Conservation (phyloP, 345 rosid species). For the Pistacia atlantica region DNA sequence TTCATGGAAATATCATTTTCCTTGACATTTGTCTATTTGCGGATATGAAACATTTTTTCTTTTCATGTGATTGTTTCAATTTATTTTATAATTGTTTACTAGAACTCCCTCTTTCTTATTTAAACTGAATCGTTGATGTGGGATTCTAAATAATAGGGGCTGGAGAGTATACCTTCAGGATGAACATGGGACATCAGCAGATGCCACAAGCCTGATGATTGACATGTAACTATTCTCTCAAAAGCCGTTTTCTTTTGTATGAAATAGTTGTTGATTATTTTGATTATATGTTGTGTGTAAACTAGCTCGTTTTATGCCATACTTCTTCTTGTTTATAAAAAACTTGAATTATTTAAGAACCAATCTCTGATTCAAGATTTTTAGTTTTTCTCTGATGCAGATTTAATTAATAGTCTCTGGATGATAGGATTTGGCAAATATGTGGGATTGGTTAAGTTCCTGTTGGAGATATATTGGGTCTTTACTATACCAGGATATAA, state of each 20-base stretch:
- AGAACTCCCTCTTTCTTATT: background rate
- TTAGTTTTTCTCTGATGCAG: background rate
- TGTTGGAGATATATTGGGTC: background rate
- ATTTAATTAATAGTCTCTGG: background rate
- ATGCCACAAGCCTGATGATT: slow-evolving; percentile 72
- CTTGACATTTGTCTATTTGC: background rate
- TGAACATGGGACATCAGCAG: slow-evolving; percentile 83
- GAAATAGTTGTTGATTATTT: background rate
- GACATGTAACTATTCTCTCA: slow-evolving; percentile 46
- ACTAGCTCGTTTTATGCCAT: background rate
- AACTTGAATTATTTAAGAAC: background rate
- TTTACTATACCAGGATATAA: background rate
- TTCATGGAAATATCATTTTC: background rate
- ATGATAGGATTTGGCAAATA: background rate
- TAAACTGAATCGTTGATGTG: slow-evolving; percentile 9
- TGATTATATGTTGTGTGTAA: background rate
- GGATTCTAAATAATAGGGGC: slow-evolving; percentile 51
- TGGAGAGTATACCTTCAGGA: slow-evolving; percentile 89
- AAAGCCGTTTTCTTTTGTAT: background rate
- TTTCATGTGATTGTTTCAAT: background rate
- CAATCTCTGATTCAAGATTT: too few species aligned
- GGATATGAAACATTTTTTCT: background rate
- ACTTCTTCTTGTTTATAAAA: background rate
- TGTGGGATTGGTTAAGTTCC: background rate
- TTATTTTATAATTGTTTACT: background rate